Percentiles rank a stretch among this genome's conserved stretches.
Conservation (phyloP, 306 rosid genomes). For the Canavalia gladiata region DNA sequence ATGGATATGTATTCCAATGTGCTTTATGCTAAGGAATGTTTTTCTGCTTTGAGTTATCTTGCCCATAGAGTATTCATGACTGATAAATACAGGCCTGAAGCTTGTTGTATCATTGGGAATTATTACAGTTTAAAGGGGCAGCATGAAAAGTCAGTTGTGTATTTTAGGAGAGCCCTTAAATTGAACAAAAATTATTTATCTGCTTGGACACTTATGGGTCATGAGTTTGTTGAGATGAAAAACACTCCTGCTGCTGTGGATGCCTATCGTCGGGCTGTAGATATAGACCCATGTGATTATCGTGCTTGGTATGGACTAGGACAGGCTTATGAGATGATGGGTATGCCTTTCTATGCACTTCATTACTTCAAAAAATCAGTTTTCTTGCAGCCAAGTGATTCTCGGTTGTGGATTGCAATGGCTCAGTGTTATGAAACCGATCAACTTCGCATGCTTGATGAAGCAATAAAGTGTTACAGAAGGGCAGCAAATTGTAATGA, state of each 20-base stretch:
- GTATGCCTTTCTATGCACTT: conserved; percentile 93
- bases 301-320: conserved; percentile 99
- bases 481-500: conserved; percentile 90
- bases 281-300: conserved; percentile 86
- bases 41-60: conserved; percentile 89
- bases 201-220: conserved; percentile 99
- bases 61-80: conserved; percentile 96
- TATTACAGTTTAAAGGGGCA: conserved; percentile 97
- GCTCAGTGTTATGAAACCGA: conserved; percentile 91
- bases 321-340: conserved; percentile 99
- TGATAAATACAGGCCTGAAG: conserved; percentile 96
- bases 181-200: conserved; percentile 91
- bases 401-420: conserved; percentile 98
- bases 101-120: conserved; percentile 97
- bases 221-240: conserved; percentile 98
- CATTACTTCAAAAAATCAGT: conserved; percentile 93
- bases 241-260: conserved; percentile 98
- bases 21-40: conserved; percentile 90
- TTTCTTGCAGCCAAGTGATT: conserved; percentile 92
- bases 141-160: conserved; percentile 93
- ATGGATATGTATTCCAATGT: conserved; percentile 99
- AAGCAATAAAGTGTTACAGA: conserved; percentile 89
- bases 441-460: conserved; percentile 86
- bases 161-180: conserved; percentile 95
- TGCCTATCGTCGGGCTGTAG: conserved; percentile 97